These are phyloP conservation scores for Phytophthora sansomeana DNA, from an alignment of 352 stramenopile species.

Conservation along the genomic window DNA sequence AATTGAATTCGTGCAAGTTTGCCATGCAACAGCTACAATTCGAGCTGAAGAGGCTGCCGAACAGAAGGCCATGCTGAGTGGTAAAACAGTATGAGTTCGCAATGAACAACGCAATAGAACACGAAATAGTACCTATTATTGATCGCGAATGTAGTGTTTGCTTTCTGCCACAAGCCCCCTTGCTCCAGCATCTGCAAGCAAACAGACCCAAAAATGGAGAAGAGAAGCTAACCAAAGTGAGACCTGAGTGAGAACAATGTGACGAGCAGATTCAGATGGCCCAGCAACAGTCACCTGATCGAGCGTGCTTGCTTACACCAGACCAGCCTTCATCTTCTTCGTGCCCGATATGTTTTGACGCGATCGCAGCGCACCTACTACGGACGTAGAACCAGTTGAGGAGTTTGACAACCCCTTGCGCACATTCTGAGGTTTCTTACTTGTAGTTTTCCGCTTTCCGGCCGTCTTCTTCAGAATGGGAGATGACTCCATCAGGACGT, in stretches of 20 bases:
- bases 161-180: constrained; percentile 1
- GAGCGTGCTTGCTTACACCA: constrained; percentile 38
- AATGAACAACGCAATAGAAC: constrained; percentile 41
- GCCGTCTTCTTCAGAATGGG: constrained; percentile 48
- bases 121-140: constrained; percentile 49
- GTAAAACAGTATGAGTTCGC: constrained; percentile 39
- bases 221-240: constrained; percentile 9
- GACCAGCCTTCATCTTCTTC: constrained; percentile 66
- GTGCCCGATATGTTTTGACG: constrained; percentile 52
- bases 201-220: constrained; percentile 28
- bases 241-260: constrained; percentile 14
- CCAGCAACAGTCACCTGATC: constrained; percentile 28
- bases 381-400: constrained; percentile 51
- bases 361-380: constrained; percentile 61
- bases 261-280: constrained; percentile 10
- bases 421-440: constrained; percentile 54
- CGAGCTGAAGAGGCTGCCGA: constrained; percentile 49
- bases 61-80: constrained; percentile 32
- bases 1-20: constrained; percentile 80
- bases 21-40: constrained; percentile 68
- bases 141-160: constrained; percentile 24
- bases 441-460: constrained; percentile 61
- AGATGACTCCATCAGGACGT: constrained; percentile 46
- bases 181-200: constrained; percentile 22
- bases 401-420: constrained; percentile 51